phyloP scores from a whole-genome alignment of 192 early-diverging fungal genomes.

The Backusella mclennaniae region DNA sequence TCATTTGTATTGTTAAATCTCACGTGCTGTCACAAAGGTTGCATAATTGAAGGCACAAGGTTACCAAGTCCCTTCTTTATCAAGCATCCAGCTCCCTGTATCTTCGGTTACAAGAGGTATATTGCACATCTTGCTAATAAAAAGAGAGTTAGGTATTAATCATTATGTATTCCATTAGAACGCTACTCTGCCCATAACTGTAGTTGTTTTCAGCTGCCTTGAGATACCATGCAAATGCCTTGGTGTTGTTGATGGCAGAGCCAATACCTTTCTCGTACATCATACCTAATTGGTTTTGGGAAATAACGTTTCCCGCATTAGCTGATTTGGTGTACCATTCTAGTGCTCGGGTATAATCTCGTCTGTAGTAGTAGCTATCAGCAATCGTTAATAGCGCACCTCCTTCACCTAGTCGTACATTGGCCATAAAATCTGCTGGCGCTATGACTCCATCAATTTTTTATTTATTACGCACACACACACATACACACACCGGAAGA shows the following conservation, averaged over 20 bases:
- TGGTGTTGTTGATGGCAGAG: constrained; percentile 36
- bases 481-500: too few species aligned
- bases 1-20: too few species aligned
- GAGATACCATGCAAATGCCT: constrained; percentile 65
- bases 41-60: background rate
- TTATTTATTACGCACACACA: background rate
- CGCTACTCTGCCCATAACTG: constrained; percentile 81
- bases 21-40: background rate
- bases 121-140: background rate
- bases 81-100: background rate
- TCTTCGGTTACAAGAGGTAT: background rate
- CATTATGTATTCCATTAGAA: background rate
- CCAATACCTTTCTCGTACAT: constrained; percentile 4
- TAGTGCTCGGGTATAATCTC: background rate
- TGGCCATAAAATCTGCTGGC: background rate
- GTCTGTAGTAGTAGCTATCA: background rate
- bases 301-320: constrained; percentile 53
- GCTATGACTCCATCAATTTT: background rate
- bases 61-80: background rate
- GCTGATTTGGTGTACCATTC: constrained; percentile 26
- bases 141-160: background rate
- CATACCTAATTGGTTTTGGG: constrained; percentile 30
- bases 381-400: background rate
- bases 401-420: background rate
- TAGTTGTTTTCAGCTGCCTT: constrained; percentile 67